Conservation (phyloP, 2,329 filamentous ascomycete genomes). For the Aspergillus arachidicola region DNA sequence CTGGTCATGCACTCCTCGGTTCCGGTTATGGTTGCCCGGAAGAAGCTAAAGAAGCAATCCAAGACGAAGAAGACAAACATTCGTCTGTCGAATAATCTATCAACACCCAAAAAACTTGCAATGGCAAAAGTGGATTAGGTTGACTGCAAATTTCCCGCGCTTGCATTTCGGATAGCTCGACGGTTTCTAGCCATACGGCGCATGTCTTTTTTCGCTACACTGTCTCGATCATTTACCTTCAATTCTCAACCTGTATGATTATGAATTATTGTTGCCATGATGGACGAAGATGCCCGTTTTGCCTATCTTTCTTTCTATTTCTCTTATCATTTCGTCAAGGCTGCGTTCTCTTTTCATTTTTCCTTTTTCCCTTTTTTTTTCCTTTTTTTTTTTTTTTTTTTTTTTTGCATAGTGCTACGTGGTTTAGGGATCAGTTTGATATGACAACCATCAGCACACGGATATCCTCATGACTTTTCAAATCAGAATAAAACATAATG, state of each 20-base stretch:
- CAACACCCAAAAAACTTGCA: conserved; percentile 68
- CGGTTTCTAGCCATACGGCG: conserved; percentile 7
- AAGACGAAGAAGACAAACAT: conserved; percentile 74
- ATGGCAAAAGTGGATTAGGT: conserved; percentile 74
- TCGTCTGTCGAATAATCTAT: conserved; percentile 79
- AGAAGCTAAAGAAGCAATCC: conserved; percentile 82
- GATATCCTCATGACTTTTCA: not conserved
- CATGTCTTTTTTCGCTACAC: not conserved
- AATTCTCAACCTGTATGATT: conserved; percentile 14
- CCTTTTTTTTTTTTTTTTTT: not conserved
- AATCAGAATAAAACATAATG: not conserved
- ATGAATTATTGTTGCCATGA: conserved; percentile 9
- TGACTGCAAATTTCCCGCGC: not conserved
- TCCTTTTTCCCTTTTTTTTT: not conserved
- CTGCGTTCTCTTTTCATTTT: not conserved
- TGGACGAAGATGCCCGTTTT: conserved; percentile 6
- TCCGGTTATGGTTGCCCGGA: conserved; percentile 96
- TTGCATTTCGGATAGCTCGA: conserved; percentile 1
- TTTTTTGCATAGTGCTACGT: not conserved
- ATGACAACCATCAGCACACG: not conserved
- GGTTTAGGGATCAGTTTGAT: not conserved
- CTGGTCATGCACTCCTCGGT: conserved; percentile 95
- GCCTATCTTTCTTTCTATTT: not conserved
- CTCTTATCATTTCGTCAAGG: not conserved
- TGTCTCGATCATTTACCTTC: not conserved